Conservation (phyloP, 2,329 filamentous ascomycete genomes). For the Colletotrichum camelliae region DNA sequence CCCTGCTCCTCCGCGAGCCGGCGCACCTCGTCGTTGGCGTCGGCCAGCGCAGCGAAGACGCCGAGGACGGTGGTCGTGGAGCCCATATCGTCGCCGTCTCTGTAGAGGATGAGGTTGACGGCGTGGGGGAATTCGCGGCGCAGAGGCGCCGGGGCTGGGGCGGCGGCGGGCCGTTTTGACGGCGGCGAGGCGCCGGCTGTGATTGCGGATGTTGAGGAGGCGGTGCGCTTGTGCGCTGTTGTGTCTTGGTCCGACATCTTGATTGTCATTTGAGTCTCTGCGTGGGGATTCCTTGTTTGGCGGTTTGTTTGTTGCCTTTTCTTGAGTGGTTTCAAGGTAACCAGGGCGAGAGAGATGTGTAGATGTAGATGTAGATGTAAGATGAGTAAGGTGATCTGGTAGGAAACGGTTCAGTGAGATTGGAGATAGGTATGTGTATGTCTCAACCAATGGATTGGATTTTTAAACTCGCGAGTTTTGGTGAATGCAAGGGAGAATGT, state of each 20-base stretch:
- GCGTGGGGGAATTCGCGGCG: slow-evolving; percentile 19
- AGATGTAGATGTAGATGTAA: not conserved
- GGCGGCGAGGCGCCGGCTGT: not conserved
- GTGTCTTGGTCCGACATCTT: slow-evolving; percentile 11
- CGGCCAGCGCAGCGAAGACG: slow-evolving; percentile 36
- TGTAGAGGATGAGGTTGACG: slow-evolving; percentile 38
- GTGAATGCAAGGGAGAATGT: not conserved
- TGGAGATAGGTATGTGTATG: not conserved
- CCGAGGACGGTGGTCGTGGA: slow-evolving; percentile 30
- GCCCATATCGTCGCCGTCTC: slow-evolving; percentile 27
- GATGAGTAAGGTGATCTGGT: not conserved
- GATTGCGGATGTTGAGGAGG: slow-evolving; percentile 11
- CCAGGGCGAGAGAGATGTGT: not conserved
- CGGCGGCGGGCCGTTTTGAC: slow-evolving; percentile 46
- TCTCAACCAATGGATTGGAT: not conserved
- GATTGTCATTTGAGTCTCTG: slow-evolving; percentile 1
- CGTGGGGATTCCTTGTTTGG: not conserved
- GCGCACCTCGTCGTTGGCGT: slow-evolving; percentile 40
- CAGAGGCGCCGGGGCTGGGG: not conserved
- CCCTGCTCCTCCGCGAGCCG: slow-evolving; percentile 31
- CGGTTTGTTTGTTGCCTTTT: not conserved
- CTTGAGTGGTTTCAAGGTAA: not conserved
- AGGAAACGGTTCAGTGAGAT: not conserved
- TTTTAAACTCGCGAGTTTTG: not conserved
- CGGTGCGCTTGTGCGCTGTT: slow-evolving; percentile 17